A percentile compares a stretch with the other conserved stretches of the same genome.
Evolutionary conservation across 371 early-diverging fungal genomes (phyloP).

Genomic region (Mortierella sp.): DNA sequence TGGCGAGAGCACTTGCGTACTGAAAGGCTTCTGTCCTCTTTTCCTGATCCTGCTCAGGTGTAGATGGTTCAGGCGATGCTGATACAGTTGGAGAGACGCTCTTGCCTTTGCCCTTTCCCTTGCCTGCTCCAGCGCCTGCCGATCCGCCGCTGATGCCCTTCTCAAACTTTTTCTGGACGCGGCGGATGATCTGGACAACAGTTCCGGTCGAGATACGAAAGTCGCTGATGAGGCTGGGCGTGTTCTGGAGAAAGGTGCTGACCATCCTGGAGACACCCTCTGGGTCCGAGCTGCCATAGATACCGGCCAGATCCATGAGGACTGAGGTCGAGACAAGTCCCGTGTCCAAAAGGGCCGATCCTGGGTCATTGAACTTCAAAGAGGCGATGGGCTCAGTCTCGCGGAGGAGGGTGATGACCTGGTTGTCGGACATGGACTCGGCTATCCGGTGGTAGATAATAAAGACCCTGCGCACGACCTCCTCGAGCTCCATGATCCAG

Average conservation of each 20-base stretch:
- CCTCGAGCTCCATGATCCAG: slow-evolving; percentile 49
- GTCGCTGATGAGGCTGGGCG: slow-evolving; percentile 41
- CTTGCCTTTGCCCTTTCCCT: slow-evolving; percentile 54
- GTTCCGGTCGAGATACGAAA: slow-evolving; percentile 42
- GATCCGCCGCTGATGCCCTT: slow-evolving; percentile 36
- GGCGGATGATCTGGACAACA: slow-evolving; percentile 57
- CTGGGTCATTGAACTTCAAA: slow-evolving; percentile 25
- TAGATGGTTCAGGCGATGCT: slow-evolving; percentile 23
- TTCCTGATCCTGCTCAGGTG: slow-evolving; percentile 24
- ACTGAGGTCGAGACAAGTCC: slow-evolving; percentile 57
- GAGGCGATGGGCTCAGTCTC: slow-evolving; percentile 6
- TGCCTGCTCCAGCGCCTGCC: slow-evolving; percentile 14
- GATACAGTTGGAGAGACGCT: slow-evolving; percentile 19
- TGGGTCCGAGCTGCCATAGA: slow-evolving; percentile 61
- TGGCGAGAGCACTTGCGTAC: slow-evolving; percentile 31
- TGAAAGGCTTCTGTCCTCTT: slow-evolving; percentile 36
- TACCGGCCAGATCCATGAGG: slow-evolving; percentile 59
- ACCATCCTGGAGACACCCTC: slow-evolving; percentile 56
- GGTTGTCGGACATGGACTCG: slow-evolving; percentile 33
- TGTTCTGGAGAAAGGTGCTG: slow-evolving; percentile 30
- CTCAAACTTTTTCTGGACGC: slow-evolving; percentile 54
- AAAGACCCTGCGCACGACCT: slow-evolving; percentile 47
- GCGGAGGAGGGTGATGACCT: slow-evolving; percentile 14
- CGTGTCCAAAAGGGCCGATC: slow-evolving; percentile 40
- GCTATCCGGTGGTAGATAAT: slow-evolving; percentile 37